phyloP scores from a whole-genome alignment of 805 yeast genomes.

The Sugiyamaella smithiae region DNA sequence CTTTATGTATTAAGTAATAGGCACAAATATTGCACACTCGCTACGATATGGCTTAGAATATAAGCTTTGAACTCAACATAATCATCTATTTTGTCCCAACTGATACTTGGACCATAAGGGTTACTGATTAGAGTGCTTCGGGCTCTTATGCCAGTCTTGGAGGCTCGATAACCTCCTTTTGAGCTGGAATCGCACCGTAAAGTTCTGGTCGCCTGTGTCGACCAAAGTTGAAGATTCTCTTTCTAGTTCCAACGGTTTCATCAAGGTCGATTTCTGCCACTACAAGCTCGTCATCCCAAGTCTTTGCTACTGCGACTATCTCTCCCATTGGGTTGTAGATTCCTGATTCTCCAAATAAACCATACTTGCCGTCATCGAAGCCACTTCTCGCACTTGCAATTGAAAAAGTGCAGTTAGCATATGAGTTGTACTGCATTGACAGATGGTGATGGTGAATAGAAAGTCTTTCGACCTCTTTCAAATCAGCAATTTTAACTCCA shows the following conservation, averaged over 20 bases:
- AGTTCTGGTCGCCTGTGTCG: conserved; percentile 40
- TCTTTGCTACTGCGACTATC: background rate
- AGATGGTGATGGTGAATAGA: conserved; percentile 1
- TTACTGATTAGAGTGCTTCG: too few species aligned
- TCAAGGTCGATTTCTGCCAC: conserved; percentile 38
- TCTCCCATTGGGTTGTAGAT: background rate
- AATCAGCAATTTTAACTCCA: conserved; percentile 36
- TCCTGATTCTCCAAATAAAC: background rate
- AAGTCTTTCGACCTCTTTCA: conserved; percentile 30
- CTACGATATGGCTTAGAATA: too few species aligned
- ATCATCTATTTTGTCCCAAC: too few species aligned
- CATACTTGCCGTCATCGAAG: background rate
- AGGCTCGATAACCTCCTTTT: conserved; percentile 6
- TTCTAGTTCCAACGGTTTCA: conserved; percentile 36
- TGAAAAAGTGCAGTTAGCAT: background rate
- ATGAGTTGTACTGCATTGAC: conserved; percentile 4
- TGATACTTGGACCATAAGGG: too few species aligned
- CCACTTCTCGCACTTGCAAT: background rate
- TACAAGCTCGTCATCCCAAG: conserved; percentile 34
- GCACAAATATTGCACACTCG: too few species aligned
- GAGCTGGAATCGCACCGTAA: conserved; percentile 26
- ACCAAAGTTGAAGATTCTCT: conserved; percentile 39
- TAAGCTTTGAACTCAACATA: too few species aligned
- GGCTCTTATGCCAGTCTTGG: background rate
- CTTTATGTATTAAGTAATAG: too few species aligned